A percentile compares a stretch with the other conserved stretches of the same genome.
These are phyloP conservation scores for Colletotrichum spinosum DNA, from an alignment of 2,329 filamentous ascomycete species.

Conservation along the genomic window DNA sequence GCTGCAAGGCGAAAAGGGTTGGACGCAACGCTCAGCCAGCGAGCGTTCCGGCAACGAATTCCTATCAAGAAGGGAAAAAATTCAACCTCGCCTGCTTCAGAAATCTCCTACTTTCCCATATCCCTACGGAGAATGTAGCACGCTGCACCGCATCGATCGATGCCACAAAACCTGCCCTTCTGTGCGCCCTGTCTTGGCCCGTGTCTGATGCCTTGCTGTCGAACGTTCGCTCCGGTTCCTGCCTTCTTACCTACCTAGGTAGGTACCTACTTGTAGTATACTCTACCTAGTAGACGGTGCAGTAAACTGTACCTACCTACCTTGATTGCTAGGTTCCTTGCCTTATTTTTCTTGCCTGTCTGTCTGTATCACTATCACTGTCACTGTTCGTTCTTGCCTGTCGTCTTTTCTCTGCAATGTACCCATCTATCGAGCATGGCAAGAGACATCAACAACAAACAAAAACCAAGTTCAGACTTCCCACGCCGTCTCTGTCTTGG, in stretches of 20 bases:
- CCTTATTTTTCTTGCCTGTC: neutral
- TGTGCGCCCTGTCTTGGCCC: conserved; percentile 19
- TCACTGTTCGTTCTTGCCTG: too few species aligned
- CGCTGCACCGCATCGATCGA: conserved; percentile 25
- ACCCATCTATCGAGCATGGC: neutral
- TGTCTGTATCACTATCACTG: neutral
- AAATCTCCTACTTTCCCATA: neutral
- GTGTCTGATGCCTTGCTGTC: conserved; percentile 22
- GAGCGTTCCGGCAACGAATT: too few species aligned
- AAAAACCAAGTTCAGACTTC: conserved; percentile 3
- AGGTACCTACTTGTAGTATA: too few species aligned
- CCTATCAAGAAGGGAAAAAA: neutral
- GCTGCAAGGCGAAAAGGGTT: neutral
- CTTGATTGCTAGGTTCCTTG: too few species aligned
- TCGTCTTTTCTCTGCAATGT: too few species aligned
- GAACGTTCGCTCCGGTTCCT: conserved; percentile 6
- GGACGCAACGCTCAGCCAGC: neutral
- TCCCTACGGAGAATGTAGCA: conserved; percentile 12
- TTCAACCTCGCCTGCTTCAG: conserved; percentile 12
- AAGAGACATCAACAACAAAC: conserved; percentile 31
- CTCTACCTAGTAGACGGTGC: too few species aligned
- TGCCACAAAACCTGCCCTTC: conserved; percentile 13
- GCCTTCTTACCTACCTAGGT: too few species aligned
- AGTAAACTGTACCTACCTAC: too few species aligned
- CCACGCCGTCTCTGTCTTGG: neutral